Evolutionary conservation across 495 filamentous ascomycete species (phyloP).

Genomic region (Aspergillus sclerotiicarbonarius): DNA sequence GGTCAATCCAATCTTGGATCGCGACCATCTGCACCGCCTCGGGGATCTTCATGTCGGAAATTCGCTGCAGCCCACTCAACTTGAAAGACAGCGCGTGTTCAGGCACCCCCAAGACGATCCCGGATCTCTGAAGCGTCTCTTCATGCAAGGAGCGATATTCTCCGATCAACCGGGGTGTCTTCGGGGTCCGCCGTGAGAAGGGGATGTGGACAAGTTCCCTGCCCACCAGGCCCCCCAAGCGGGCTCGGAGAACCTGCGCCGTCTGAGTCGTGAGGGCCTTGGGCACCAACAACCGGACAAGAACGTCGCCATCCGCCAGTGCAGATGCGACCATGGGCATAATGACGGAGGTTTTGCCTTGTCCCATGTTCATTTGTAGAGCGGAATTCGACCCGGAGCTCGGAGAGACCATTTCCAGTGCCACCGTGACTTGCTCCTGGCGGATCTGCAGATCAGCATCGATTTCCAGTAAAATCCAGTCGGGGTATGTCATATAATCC

Average conservation of each 20-base stretch:
- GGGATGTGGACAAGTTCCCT: constrained; percentile 60
- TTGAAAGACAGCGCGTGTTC: constrained; percentile 71
- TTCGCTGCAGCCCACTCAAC: constrained; percentile 59
- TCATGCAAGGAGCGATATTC: constrained; percentile 32
- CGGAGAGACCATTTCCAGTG: constrained; percentile 55
- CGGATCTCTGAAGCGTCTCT: constrained; percentile 46
- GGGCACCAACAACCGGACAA: constrained; percentile 60
- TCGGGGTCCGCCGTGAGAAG: constrained; percentile 52
- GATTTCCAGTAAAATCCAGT: constrained; percentile 61
- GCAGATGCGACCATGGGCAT: constrained; percentile 59
- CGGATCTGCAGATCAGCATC: constrained; percentile 64
- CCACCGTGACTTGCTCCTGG: constrained; percentile 57
- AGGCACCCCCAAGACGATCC: constrained; percentile 60
- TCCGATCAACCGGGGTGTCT: not conserved
- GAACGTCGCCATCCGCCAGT: constrained; percentile 50
- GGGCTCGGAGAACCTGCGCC: constrained; percentile 53
- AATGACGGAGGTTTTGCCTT: constrained; percentile 72
- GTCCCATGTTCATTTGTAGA: constrained; percentile 74
- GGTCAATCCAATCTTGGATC: constrained; percentile 41
- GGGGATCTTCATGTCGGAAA: constrained; percentile 19
- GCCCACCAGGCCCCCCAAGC: constrained; percentile 58
- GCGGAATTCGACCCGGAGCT: constrained; percentile 45
- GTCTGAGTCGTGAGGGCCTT: constrained; percentile 63
- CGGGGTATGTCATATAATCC: constrained; percentile 49
- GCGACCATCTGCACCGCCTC: constrained; percentile 19